Percentiles rank a stretch among this genome's conserved stretches.
Evolutionary conservation across 2,329 filamentous ascomycete genomes (phyloP).

Genomic region (Eutypella sp.): DNA sequence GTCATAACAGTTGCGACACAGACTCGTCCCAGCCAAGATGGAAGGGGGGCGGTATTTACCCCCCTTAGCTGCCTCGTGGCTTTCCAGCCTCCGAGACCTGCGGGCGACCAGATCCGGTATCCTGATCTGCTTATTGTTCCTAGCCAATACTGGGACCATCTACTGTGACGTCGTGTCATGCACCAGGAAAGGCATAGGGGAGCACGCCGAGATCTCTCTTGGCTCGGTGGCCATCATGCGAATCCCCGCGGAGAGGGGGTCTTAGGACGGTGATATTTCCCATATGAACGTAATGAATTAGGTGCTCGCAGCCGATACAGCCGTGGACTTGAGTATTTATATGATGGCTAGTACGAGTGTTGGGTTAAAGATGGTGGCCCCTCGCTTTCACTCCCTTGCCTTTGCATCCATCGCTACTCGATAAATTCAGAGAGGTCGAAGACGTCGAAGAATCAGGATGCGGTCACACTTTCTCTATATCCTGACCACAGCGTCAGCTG

Average conservation of each 20-base stretch:
- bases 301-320: no score
- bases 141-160: not conserved
- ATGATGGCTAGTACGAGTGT: no score
- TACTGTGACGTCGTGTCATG: not conserved
- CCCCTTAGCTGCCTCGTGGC: constrained; percentile 13
- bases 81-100: constrained; percentile 22
- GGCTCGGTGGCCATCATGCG: not conserved
- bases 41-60: constrained; percentile 20
- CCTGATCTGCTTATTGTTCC: not conserved
- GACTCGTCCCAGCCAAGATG: constrained; percentile 13
- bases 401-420: not conserved
- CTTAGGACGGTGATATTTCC: no score
- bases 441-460: not conserved
- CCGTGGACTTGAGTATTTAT: no score
- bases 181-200: not conserved
- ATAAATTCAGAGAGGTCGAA: not conserved
- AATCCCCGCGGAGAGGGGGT: no score
- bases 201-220: not conserved
- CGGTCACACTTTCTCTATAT: constrained; percentile 4
- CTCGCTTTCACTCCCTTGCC: no score
- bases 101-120: constrained; percentile 2
- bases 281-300: no score
- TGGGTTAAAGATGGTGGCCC: no score
- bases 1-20: no score
- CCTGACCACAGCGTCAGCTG: constrained; percentile 8